These are phyloP conservation scores for Cystodermella granulosa DNA, from an alignment of 1,284 basidiomycete genomes.

Conservation along the genomic window DNA sequence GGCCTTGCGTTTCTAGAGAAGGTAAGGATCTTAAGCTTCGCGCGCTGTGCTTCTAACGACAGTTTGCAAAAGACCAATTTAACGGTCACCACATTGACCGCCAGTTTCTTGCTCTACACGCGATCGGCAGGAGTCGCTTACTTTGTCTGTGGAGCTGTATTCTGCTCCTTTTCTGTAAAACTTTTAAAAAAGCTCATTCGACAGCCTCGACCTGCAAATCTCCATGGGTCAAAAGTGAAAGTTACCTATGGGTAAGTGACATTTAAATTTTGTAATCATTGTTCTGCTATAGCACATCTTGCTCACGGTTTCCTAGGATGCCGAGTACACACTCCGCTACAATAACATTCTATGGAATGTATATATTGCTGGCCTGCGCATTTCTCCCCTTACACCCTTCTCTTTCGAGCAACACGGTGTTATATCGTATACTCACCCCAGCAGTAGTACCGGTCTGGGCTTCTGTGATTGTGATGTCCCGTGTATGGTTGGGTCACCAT, in stretches of 20 bases:
- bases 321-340: constrained; percentile 82
- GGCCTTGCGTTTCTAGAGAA: too few species aligned
- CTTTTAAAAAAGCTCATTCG: constrained; percentile 61
- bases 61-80: constrained; percentile 48
- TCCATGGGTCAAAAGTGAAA: constrained; percentile 40
- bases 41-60: too few species aligned
- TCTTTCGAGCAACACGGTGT: constrained; percentile 30
- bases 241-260: constrained; percentile 56
- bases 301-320: constrained; percentile 53
- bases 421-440: constrained; percentile 42
- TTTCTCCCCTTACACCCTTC: constrained; percentile 52
- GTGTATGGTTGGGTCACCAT: constrained; percentile 80
- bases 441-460: constrained; percentile 53
- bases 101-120: constrained; percentile 57
- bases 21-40: too few species aligned
- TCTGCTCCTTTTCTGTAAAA: constrained; percentile 64
- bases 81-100: constrained; percentile 57
- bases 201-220: constrained; percentile 61
- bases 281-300: background rate
- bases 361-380: constrained; percentile 56
- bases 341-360: constrained; percentile 68
- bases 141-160: constrained; percentile 61
- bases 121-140: constrained; percentile 67
- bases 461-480: constrained; percentile 54
- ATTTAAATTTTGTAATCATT: too few species aligned